Conservation (phyloP, 495 filamentous ascomycete genomes). For the Penicillium samsonianum region DNA sequence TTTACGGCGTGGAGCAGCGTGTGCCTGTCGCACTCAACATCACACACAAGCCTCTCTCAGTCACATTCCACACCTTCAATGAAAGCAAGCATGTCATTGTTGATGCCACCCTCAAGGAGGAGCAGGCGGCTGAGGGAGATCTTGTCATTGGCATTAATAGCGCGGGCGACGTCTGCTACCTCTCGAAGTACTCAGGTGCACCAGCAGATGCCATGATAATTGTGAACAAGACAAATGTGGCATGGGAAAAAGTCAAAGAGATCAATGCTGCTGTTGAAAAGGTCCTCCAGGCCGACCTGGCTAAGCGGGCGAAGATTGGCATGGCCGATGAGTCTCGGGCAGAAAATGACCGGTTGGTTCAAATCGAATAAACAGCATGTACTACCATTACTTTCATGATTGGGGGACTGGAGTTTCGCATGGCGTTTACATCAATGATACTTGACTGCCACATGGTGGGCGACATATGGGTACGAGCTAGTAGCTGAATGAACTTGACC, state of each 20-base stretch:
- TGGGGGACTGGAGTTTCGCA: constrained; percentile 28
- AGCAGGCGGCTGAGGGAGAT: constrained; percentile 81
- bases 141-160: constrained; percentile 84
- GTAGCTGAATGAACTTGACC: background rate
- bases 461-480: background rate
- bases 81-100: constrained; percentile 66
- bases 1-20: constrained; percentile 80
- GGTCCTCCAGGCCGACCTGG: constrained; percentile 73
- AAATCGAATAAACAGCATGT: constrained; percentile 18
- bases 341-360: constrained; percentile 65
- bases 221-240: constrained; percentile 66
- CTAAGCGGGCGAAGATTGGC: constrained; percentile 71
- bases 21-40: constrained; percentile 87
- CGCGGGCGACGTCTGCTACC: constrained; percentile 87
- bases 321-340: constrained; percentile 77
- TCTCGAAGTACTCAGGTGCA: constrained; percentile 82
- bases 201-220: constrained; percentile 76
- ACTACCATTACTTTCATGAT: constrained; percentile 30
- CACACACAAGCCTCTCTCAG: constrained; percentile 84
- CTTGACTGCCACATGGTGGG: background rate
- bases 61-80: constrained; percentile 81
- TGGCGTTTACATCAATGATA: constrained; percentile 11
- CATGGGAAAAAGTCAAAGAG: constrained; percentile 75
- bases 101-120: constrained; percentile 80
- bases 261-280: constrained; percentile 69